Evolutionary conservation across 2,329 filamentous ascomycete genomes (phyloP).

Genomic region (Colletotrichum scovillei): DNA sequence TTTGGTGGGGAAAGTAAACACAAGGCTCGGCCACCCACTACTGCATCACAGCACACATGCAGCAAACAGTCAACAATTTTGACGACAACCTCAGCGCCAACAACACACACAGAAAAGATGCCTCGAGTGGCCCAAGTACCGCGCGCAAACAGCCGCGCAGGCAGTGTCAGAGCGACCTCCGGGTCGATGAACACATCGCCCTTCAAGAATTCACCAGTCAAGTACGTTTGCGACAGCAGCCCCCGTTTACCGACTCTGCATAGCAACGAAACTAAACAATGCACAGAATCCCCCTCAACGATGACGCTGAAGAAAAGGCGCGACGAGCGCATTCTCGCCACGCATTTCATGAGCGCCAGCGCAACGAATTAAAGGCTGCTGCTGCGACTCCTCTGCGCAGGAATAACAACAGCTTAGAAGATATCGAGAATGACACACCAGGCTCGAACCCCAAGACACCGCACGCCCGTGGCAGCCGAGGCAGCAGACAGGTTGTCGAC

Average conservation of each 20-base stretch:
- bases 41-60: background rate
- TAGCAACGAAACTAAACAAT: slow-evolving; percentile 35
- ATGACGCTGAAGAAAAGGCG: slow-evolving; percentile 93
- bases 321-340: slow-evolving; percentile 88
- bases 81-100: slow-evolving; percentile 37
- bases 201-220: slow-evolving; percentile 67
- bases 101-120: slow-evolving; percentile 52
- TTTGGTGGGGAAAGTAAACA: slow-evolving; percentile 36
- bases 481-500: slow-evolving; percentile 48
- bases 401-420: slow-evolving; percentile 67
- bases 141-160: slow-evolving; percentile 62
- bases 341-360: slow-evolving; percentile 88
- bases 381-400: slow-evolving; percentile 76
- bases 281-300: slow-evolving; percentile 89
- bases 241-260: slow-evolving; percentile 6
- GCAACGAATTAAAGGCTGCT: slow-evolving; percentile 90
- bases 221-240: slow-evolving; percentile 54
- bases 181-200: slow-evolving; percentile 61
- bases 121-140: slow-evolving; percentile 68
- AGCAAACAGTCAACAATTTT: slow-evolving; percentile 24
- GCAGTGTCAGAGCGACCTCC: slow-evolving; percentile 58
- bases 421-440: slow-evolving; percentile 67
- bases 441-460: slow-evolving; percentile 69
- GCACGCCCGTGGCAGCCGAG: slow-evolving; percentile 47
- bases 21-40: slow-evolving; percentile 8